Conservation (phyloP, 2,329 filamentous ascomycete species). For the Diatrype stigma region DNA sequence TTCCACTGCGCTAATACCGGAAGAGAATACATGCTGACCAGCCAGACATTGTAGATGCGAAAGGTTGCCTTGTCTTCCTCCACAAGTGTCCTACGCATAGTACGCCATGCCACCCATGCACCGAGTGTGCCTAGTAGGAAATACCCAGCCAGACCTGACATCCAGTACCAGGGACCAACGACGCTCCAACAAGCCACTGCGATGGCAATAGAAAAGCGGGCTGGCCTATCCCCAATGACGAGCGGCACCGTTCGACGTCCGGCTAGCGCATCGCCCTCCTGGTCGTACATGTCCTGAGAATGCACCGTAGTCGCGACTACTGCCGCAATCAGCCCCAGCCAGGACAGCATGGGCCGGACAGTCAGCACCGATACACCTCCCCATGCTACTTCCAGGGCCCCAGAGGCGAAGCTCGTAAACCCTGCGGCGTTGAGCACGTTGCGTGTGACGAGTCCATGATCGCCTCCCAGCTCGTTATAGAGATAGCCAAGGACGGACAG, state of each 20-base stretch:
- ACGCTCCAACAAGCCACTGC: not conserved
- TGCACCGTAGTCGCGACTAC: conserved; percentile 5
- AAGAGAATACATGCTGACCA: not conserved
- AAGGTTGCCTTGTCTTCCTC: conserved; percentile 5
- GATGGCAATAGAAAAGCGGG: conserved; percentile 1
- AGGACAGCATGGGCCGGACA: not conserved
- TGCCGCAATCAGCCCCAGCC: conserved; percentile 1
- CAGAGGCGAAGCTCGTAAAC: conserved; percentile 2
- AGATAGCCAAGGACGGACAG: too few relatives aligned
- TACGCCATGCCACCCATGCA: not conserved
- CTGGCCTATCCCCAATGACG: not conserved
- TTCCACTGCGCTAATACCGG: too few relatives aligned
- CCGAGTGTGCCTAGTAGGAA: not conserved
- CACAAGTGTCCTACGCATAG: not conserved
- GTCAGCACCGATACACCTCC: not conserved
- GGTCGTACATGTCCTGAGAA: conserved; percentile 4
- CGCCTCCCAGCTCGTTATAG: conserved; percentile 28
- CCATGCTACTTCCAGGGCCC: conserved; percentile 5
- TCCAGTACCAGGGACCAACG: conserved; percentile 4
- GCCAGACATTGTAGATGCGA: conserved; percentile 5
- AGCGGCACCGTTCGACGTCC: conserved; percentile 2
- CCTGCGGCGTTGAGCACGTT: conserved; percentile 7
- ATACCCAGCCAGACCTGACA: not conserved
- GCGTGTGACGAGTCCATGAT: conserved; percentile 4
- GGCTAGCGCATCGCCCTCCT: conserved; percentile 1